Percentiles rank a stretch among this genome's conserved stretches.
Evolutionary conservation across 768 basidiomycete species (phyloP).

Genomic region (Amanita rubescens): DNA sequence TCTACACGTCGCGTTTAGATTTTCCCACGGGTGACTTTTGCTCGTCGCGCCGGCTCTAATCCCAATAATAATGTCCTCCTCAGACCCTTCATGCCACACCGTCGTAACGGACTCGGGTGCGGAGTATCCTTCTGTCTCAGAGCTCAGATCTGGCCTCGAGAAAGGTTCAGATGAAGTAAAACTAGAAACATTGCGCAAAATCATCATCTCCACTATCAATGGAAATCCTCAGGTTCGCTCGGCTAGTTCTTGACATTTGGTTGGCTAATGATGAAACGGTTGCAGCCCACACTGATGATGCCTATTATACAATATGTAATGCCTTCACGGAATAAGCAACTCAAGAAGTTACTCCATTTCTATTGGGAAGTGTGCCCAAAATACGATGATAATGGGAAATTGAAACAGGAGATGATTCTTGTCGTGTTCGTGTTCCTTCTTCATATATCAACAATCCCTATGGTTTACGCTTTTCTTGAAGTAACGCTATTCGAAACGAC

Average conservation of each 20-base stretch:
- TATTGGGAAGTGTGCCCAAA: constrained; percentile 99
- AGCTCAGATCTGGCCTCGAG: constrained; percentile 77
- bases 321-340: constrained; percentile 89
- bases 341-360: constrained; percentile 95
- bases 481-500: constrained; percentile 97
- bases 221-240: constrained; percentile 79
- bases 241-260: not conserved
- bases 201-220: constrained; percentile 90
- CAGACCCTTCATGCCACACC: constrained; percentile 71
- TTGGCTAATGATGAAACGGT: not conserved
- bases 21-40: constrained; percentile 15
- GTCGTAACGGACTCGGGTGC: constrained; percentile 65
- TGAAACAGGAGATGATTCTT: constrained; percentile 99
- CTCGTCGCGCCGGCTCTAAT: too few relatives aligned
- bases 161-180: constrained; percentile 97
- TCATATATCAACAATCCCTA: constrained; percentile 5
- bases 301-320: constrained; percentile 97
- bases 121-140: constrained; percentile 74
- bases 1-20: constrained; percentile 11
- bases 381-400: constrained; percentile 91
- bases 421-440: constrained; percentile 67
- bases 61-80: constrained; percentile 28
- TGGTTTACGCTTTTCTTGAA: constrained; percentile 23
- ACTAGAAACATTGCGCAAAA: constrained; percentile 90
- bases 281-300: constrained; percentile 88